Evolutionary conservation across 2,329 filamentous ascomycete genomes (phyloP).

Genomic region (Gnomoniopsis smithogilvyi): DNA sequence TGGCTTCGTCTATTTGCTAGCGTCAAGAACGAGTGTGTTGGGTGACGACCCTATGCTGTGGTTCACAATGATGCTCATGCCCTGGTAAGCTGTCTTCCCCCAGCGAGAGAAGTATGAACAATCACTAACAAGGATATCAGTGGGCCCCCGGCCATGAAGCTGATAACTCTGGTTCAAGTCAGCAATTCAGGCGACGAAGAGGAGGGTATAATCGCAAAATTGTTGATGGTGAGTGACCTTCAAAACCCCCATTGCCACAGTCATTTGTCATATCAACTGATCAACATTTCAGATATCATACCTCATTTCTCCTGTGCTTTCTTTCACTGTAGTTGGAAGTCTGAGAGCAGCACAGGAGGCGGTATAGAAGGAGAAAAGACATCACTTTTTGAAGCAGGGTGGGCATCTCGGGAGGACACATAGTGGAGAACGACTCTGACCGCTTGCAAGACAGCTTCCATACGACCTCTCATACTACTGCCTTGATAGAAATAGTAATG

Average conservation of each 20-base stretch:
- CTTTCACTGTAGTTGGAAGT: conserved; percentile 11
- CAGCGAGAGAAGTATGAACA: not conserved
- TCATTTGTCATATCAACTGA: not conserved
- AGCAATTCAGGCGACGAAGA: conserved; percentile 35
- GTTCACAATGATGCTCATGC: conserved; percentile 54
- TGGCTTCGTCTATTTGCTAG: conserved; percentile 50
- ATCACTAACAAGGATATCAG: conserved; percentile 17
- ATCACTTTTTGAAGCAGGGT: too few relatives aligned
- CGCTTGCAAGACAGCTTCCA: too few relatives aligned
- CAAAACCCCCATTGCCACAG: not conserved
- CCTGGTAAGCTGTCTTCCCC: conserved; percentile 17
- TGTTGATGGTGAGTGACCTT: conserved; percentile 36
- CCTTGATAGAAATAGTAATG: too few relatives aligned
- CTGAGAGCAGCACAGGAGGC: conserved; percentile 6
- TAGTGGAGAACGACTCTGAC: too few relatives aligned
- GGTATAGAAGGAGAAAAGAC: not conserved
- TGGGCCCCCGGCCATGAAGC: conserved; percentile 44
- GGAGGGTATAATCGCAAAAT: conserved; percentile 40
- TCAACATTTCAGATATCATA: conserved; percentile 5
- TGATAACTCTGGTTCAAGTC: conserved; percentile 43
- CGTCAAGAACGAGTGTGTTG: conserved; percentile 48
- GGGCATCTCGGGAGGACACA: too few relatives aligned
- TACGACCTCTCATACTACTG: too few relatives aligned
- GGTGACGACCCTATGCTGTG: conserved; percentile 60
- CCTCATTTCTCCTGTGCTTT: conserved; percentile 12